Conservation (phyloP, 1,284 basidiomycete genomes). For the Malassezia pachydermatis region DNA sequence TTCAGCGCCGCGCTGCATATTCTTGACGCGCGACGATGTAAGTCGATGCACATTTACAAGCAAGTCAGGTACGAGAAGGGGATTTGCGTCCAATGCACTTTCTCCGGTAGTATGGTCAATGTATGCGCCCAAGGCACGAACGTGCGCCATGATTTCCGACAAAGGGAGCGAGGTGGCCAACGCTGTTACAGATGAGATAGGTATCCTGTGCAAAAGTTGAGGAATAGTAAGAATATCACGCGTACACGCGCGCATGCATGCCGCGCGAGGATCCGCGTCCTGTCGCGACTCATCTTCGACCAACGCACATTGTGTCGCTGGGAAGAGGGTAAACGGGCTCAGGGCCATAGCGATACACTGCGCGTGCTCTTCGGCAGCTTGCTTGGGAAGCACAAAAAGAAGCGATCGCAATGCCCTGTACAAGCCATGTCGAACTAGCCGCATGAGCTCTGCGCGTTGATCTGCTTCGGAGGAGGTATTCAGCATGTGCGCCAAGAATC, state of each 20-base stretch:
- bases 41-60: constrained; percentile 34
- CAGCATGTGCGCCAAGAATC: background rate
- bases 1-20: constrained; percentile 21
- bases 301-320: constrained; percentile 1
- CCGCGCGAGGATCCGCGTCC: background rate
- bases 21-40: constrained; percentile 24
- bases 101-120: constrained; percentile 11
- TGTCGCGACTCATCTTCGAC: constrained; percentile 8
- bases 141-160: constrained; percentile 22
- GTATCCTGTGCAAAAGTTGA: constrained; percentile 8
- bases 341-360: constrained; percentile 20
- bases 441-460: no score
- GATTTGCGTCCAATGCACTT: constrained; percentile 8
- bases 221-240: background rate
- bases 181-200: constrained; percentile 23
- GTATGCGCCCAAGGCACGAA: constrained; percentile 6
- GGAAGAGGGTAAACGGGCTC: constrained; percentile 19
- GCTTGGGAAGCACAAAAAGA: constrained; percentile 20
- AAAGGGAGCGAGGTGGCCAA: constrained; percentile 32
- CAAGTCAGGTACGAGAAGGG: constrained; percentile 20
- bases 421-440: constrained; percentile 10
- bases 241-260: background rate
- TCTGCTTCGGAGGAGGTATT: background rate
- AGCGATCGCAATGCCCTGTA: constrained; percentile 20
- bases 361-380: constrained; percentile 18